These are phyloP conservation scores for Spergularia azorica DNA, from an alignment of 179 eudicot genomes.

Conservation along the genomic window DNA sequence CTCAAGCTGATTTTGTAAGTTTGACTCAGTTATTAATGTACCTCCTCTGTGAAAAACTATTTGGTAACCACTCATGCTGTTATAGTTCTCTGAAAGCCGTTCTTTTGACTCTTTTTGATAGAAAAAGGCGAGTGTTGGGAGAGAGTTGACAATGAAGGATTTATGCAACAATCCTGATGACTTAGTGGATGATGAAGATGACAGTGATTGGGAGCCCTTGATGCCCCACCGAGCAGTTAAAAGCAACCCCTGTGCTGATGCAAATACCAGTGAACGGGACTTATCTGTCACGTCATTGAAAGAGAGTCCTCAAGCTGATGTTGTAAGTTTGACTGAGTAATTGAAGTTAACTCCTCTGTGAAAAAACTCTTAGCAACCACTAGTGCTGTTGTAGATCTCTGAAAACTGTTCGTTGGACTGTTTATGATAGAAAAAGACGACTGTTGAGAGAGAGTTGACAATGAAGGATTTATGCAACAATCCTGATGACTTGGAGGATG, in stretches of 20 bases:
- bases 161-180: constrained; percentile 51
- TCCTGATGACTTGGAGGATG: constrained; percentile 62
- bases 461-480: constrained; percentile 65
- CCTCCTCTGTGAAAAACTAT: constrained; percentile 1
- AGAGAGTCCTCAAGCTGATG: constrained; percentile 34
- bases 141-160: constrained; percentile 66
- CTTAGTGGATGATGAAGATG: constrained; percentile 77
- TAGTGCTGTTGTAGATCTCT: not conserved
- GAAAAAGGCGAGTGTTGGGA: constrained; percentile 42
- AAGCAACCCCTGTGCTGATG: constrained; percentile 34
- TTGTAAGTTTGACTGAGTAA: constrained; percentile 27
- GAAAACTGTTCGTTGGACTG: constrained; percentile 2
- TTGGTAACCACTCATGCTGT: not conserved
- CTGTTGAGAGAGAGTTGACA: constrained; percentile 53
- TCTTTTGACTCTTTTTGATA: constrained; percentile 32
- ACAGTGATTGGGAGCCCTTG: constrained; percentile 86
- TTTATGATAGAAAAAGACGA: constrained; percentile 51
- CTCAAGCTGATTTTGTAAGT: constrained; percentile 39
- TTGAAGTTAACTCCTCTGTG: constrained; percentile 1
- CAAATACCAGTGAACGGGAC: constrained; percentile 34
- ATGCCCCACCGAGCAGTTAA: constrained; percentile 36
- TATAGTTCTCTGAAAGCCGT: not conserved
- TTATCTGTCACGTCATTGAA: constrained; percentile 28
- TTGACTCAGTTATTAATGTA: not conserved
- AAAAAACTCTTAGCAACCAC: not conserved